Conservation (phyloP, 2,329 filamentous ascomycete genomes). For the Apiospora kogelbergensis region DNA sequence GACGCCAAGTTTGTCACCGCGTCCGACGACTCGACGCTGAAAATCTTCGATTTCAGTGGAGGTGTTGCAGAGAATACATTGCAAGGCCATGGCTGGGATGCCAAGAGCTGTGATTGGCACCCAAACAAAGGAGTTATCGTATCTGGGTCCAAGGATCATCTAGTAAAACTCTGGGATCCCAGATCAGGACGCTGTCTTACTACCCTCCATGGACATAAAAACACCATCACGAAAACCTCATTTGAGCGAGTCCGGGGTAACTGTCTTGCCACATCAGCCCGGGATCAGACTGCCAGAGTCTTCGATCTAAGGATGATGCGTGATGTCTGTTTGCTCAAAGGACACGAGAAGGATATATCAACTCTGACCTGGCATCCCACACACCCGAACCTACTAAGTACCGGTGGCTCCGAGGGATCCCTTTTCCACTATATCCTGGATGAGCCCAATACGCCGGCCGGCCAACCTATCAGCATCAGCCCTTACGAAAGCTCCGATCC, state of each 20-base stretch:
- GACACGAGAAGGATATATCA: constrained; percentile 94
- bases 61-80: constrained; percentile 81
- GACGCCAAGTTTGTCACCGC: constrained; percentile 96
- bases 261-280: constrained; percentile 86
- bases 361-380: constrained; percentile 93
- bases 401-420: constrained; percentile 85
- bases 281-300: constrained; percentile 88
- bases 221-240: constrained; percentile 87
- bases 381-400: constrained; percentile 84
- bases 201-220: constrained; percentile 95
- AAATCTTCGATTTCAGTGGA: constrained; percentile 94
- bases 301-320: constrained; percentile 99
- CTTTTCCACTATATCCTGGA: constrained; percentile 95
- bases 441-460: constrained; percentile 82
- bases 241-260: constrained; percentile 86
- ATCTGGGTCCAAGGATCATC: constrained; percentile 95
- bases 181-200: constrained; percentile 85
- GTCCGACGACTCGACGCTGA: constrained; percentile 88
- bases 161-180: constrained; percentile 99
- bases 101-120: constrained; percentile 97
- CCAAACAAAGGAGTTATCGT: constrained; percentile 91
- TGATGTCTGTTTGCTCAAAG: constrained; percentile 88
- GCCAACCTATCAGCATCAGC: constrained; percentile 69
- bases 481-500: constrained; percentile 86
- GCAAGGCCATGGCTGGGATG: constrained; percentile 96